Evolutionary conservation across 345 rosid genomes (phyloP), one percentile per base, ranked within the genome.

Genomic region (Gossypium arboreum): DNA sequence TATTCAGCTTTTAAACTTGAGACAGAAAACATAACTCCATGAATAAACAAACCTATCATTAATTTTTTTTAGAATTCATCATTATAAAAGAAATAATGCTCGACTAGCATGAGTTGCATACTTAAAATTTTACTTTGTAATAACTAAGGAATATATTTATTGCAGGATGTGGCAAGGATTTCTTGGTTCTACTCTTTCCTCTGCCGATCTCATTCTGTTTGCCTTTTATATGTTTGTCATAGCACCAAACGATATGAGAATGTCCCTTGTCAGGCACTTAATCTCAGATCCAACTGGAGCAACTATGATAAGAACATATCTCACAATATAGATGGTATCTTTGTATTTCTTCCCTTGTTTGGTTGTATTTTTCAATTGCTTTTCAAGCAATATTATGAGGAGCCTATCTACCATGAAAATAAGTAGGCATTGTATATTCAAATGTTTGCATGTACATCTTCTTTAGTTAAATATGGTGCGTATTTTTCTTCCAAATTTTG

Each of bases 81-180:
- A 4, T 24, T 11, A 57, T 57, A 10, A 10, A 57, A 57, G 62
- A 24, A 57, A 22, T 57, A 29, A 11, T 10, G 27, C 20, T 15
- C 8, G 66, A 61, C 5, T 61, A 61, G 66, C 45, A n/a, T 11
- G 45, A 61, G 66, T 64, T 64, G 51, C 48, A 22, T 18, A 44
- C 65, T 61, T 73, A 18, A 60, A 54, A 43, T 25, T 60, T 34
- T 51, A 51, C 29, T 16, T 75, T 17, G 7, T 29, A 57, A n/a
- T 22, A 59, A 63, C 70, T 18, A 9, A 72, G 11, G 54, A 25
- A 52, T 12, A 12, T 75, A 18, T 50, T 62, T 79, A 7, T 11
- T 76, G 80, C 88, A 92, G 97, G 96, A 92, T 94, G 98, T 90
- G 95, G 95, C 85, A 80, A 77, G 98, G 98, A 80, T 92, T 94